These are phyloP conservation scores for Aspergillus saccharolyticus DNA, from an alignment of 495 filamentous ascomycete genomes.

Conservation along the genomic window DNA sequence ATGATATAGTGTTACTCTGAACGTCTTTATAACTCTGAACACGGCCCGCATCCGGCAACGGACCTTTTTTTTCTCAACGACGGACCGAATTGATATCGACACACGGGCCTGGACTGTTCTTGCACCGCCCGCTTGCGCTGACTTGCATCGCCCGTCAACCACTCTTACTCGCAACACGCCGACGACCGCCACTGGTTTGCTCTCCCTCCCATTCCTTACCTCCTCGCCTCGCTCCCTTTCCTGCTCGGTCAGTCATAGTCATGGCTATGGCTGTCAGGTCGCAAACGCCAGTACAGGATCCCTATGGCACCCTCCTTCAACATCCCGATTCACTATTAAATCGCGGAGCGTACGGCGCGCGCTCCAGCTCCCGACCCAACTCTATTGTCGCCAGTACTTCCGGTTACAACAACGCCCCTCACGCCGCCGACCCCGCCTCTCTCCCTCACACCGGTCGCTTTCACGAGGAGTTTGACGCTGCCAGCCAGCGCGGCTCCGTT, in stretches of 20 bases:
- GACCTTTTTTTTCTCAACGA: background rate
- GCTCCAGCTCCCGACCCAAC: slow-evolving; percentile 34
- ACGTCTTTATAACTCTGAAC: slow-evolving; percentile 5
- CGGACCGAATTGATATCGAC: slow-evolving; percentile 11
- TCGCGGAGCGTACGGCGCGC: slow-evolving; percentile 27
- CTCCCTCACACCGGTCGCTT: slow-evolving; percentile 50
- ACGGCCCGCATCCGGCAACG: slow-evolving; percentile 9
- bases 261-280: slow-evolving; percentile 43
- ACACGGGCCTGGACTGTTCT: slow-evolving; percentile 13
- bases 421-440: slow-evolving; percentile 36
- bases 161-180: background rate
- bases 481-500: slow-evolving; percentile 58
- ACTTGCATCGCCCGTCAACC: background rate
- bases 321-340: slow-evolving; percentile 25
- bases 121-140: slow-evolving; percentile 16
- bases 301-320: slow-evolving; percentile 29
- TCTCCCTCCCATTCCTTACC: slow-evolving; percentile 6
- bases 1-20: background rate
- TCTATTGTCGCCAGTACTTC: slow-evolving; percentile 36
- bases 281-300: slow-evolving; percentile 42
- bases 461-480: slow-evolving; percentile 67
- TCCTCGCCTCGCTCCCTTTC: slow-evolving; percentile 15
- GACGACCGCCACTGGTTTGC: background rate
- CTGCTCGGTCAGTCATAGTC: slow-evolving; percentile 21
- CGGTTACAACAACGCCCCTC: slow-evolving; percentile 37